Base-by-base conservation (phyloP, 331 rosid species). In the Acacia concinna region DNA sequence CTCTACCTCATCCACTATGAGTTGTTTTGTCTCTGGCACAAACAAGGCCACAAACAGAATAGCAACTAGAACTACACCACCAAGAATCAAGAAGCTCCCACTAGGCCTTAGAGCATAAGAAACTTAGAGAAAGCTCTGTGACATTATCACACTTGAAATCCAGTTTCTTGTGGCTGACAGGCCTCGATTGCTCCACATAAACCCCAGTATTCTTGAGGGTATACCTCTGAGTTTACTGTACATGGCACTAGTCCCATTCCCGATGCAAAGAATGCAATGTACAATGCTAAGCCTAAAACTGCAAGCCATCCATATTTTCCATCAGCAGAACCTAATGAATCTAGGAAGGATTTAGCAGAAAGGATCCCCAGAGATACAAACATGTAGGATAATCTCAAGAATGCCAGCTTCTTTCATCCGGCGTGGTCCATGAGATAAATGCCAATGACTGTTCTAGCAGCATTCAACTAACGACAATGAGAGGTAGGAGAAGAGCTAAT, bases 231-330 rank as follows among this genome's bases (percentile, higher is more conserved):
- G 90, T 92, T 92, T 46, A 92, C 91, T 0, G 97, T 90, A 96
- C 97, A 92, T 3, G 97, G 97, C 28, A 92, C 97, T 0, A 94
- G 92, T 18, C 97, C 97, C 97, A 92, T 92, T 57, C 97, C 97
- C 0, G 96, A 94, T 6, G 97, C 60, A 68, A 92, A 92, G 87
- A 82, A 91, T 32, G 80, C 79, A 76, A 91, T 86, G 77, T 93
- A 93, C 63, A 91, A 60, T 31, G 89, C 90, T 78, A 93, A 78
- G 34, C 97, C 97, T 11, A 86, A 1, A 40, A 89, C 69, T 52
- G 97, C 94, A 64, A 91, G 27, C 91, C 93, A 91, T 30, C 97
- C 97, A 25, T 82, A 78, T 47, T 71, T 40, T 43, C 25, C 85
- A 75, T 78, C 60, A 11, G 83, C n/a, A 21, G 91, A 67, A 79